phyloP scores from a whole-genome alignment of 495 filamentous ascomycete genomes.

The Xylaria castorea region DNA sequence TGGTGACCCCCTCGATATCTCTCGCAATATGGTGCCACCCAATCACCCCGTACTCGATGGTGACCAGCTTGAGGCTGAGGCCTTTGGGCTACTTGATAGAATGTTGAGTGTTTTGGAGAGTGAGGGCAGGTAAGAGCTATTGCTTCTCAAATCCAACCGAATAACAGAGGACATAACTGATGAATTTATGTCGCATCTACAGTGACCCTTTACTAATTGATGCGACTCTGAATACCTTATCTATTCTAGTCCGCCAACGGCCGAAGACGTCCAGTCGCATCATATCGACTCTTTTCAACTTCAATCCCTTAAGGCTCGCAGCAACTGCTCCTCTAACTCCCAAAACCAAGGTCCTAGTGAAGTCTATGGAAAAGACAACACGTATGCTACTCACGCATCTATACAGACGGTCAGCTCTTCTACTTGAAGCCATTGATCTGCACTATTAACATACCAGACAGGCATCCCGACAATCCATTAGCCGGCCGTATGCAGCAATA shows the following conservation, averaged over 20 bases:
- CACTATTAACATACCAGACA: conserved; percentile 44
- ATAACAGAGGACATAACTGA: conserved; percentile 19
- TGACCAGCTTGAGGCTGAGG: conserved; percentile 86
- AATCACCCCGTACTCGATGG: conserved; percentile 80
- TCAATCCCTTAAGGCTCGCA: conserved; percentile 80
- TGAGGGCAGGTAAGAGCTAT: conserved; percentile 69
- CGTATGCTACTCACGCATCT: conserved; percentile 81
- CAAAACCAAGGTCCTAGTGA: conserved; percentile 78
- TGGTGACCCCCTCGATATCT: conserved; percentile 86
- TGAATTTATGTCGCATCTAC: conserved; percentile 21
- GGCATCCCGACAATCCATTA: conserved; percentile 73
- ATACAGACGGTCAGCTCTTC: conserved; percentile 66
- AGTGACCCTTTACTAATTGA: conserved; percentile 92
- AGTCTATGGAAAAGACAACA: conserved; percentile 93
- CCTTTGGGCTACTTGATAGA: conserved; percentile 85
- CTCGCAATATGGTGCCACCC: conserved; percentile 80
- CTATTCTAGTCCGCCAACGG: conserved; percentile 78
- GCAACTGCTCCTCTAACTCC: conserved; percentile 78
- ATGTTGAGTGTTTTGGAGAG: conserved; percentile 88
- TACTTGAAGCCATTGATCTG: neutral
- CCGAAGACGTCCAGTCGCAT: conserved; percentile 84
- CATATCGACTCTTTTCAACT: conserved; percentile 81
- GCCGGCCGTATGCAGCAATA: conserved; percentile 79
- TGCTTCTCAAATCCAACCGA: neutral
- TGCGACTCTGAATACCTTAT: conserved; percentile 87